phyloP scores from a whole-genome alignment of 768 basidiomycete genomes.

The Leucocoprinus birnbaumii region DNA sequence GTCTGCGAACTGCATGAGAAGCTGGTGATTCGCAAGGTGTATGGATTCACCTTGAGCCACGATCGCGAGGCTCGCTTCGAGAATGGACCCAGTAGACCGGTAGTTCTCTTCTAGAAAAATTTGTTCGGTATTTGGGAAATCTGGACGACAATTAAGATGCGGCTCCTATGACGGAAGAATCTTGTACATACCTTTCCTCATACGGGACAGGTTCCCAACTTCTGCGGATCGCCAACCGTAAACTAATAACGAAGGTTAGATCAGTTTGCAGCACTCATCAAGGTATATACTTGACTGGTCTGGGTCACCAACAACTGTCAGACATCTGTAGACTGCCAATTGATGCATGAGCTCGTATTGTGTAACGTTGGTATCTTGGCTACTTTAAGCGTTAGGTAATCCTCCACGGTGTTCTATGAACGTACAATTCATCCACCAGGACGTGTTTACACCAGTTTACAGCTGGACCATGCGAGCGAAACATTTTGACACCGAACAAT shows the following conservation, averaged over 20 bases:
- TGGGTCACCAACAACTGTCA: slow-evolving; percentile 87
- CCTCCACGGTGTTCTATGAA: slow-evolving; percentile 1
- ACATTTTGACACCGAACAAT: slow-evolving; percentile 19
- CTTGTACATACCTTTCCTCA: slow-evolving; percentile 52
- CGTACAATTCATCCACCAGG: slow-evolving; percentile 31
- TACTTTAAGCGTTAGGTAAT: slow-evolving; percentile 2
- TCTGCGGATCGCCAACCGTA: slow-evolving; percentile 89
- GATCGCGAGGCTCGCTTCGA: slow-evolving; percentile 71
- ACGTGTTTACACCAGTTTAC: slow-evolving; percentile 27
- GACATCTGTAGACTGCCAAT: slow-evolving; percentile 52
- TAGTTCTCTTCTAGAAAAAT: slow-evolving; percentile 86
- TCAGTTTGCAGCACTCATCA: background rate
- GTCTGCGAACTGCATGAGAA: slow-evolving; percentile 39
- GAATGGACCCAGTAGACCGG: slow-evolving; percentile 76
- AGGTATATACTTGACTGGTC: slow-evolving; percentile 72
- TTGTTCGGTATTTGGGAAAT: slow-evolving; percentile 62
- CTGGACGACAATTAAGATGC: slow-evolving; percentile 31
- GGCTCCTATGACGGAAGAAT: background rate
- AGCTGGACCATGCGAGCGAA: slow-evolving; percentile 18
- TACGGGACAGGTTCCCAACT: slow-evolving; percentile 67
- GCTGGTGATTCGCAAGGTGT: background rate
- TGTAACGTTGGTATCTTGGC: slow-evolving; percentile 31
- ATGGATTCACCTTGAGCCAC: slow-evolving; percentile 67
- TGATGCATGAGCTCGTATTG: slow-evolving; percentile 80
- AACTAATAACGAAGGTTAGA: slow-evolving; percentile 36